Conservation (phyloP, 176 grass and related monocot genomes). For the Phoenix dactylifera region DNA sequence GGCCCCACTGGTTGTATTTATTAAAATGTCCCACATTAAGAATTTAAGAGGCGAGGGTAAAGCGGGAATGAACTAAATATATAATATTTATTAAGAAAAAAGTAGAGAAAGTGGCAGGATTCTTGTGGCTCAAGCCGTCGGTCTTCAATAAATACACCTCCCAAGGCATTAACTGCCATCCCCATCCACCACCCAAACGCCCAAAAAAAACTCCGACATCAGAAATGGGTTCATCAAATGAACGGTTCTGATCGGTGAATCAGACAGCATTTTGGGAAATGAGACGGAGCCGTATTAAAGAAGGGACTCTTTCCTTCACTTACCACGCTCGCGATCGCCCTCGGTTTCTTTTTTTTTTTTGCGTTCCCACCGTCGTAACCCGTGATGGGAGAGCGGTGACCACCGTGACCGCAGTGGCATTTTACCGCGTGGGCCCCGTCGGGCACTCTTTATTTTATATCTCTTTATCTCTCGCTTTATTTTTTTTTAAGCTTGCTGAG, state of each 20-base stretch:
- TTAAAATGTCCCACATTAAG: conserved; percentile 31
- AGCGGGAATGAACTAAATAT: not conserved
- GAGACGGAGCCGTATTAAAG: no score
- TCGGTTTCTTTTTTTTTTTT: not conserved
- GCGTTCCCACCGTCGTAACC: not conserved
- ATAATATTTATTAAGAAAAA: not conserved
- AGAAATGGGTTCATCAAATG: no score
- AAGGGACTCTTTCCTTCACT: no score
- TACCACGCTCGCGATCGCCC: not conserved
- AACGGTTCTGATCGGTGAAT: no score
- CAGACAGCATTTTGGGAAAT: no score
- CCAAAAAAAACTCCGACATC: no score
- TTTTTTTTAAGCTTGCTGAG: not conserved
- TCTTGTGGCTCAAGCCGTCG: not conserved
- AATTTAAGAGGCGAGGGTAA: conserved; percentile 30
- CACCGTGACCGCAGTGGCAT: not conserved
- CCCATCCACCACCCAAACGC: no score
- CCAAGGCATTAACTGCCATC: no score
- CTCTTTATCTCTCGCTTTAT: not conserved
- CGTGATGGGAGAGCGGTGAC: not conserved
- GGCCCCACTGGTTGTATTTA: no score
- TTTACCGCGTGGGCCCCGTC: not conserved
- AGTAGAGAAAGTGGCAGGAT: not conserved
- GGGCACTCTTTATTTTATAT: conserved; percentile 11
- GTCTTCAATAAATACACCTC: not conserved